Percentiles rank a stretch among this genome's conserved stretches.
Conservation (phyloP, 768 basidiomycete genomes). For the Omphalotus guepiniiformis region DNA sequence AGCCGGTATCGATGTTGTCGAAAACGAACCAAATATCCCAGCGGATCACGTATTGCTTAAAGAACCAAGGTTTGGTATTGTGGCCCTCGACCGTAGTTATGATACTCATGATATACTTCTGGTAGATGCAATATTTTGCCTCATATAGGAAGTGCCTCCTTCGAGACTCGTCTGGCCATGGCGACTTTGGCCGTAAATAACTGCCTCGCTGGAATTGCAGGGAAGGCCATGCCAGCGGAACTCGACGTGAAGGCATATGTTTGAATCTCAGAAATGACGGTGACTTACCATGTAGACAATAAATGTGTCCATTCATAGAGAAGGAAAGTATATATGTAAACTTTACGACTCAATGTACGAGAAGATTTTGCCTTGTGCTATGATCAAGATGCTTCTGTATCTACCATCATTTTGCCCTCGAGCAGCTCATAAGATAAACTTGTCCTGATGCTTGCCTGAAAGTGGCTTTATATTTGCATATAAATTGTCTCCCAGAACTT, state of each 20-base stretch:
- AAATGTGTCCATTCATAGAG: too few species aligned
- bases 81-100: background rate
- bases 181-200: conserved; percentile 71
- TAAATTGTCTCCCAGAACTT: too few species aligned
- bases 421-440: too few species aligned
- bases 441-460: too few species aligned
- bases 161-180: conserved; percentile 82
- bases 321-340: too few species aligned
- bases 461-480: too few species aligned
- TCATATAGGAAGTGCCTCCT: conserved; percentile 88
- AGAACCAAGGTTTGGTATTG: conserved; percentile 54
- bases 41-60: conserved; percentile 77
- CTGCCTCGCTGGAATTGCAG: conserved; percentile 52
- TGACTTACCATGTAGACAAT: too few species aligned
- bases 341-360: too few species aligned
- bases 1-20: conserved; percentile 91
- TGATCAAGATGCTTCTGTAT: too few species aligned
- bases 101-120: background rate
- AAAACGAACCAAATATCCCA: conserved; percentile 79
- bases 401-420: too few species aligned
- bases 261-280: too few species aligned
- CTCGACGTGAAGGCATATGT: conserved; percentile 22
- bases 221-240: conserved; percentile 52
- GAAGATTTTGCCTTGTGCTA: too few species aligned
- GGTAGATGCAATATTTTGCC: conserved; percentile 77